A percentile compares a stretch with the other conserved stretches of the same genome.
phyloP scores from a whole-genome alignment of 345 rosid genomes.

The Eucalyptus shirleyi region DNA sequence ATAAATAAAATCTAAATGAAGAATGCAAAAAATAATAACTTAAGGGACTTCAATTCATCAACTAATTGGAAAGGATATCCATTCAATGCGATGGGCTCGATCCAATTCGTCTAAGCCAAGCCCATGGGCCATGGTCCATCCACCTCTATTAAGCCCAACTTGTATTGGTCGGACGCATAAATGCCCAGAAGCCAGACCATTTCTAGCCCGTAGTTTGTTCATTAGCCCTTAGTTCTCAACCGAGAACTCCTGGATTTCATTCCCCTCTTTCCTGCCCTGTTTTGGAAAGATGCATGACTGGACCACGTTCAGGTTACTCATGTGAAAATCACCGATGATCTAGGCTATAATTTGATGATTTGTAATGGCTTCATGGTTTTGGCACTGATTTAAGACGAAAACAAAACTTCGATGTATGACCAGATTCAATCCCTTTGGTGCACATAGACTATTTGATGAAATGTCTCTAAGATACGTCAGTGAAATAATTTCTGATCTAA shows the following conservation, averaged over 20 bases:
- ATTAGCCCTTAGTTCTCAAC: too few relatives aligned
- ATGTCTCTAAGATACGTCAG: background rate
- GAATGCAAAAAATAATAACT: rapidly evolving
- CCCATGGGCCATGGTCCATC: too few relatives aligned
- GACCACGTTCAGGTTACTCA: background rate
- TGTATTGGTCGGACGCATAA: too few relatives aligned
- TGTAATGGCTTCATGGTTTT: too few relatives aligned
- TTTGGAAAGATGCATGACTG: background rate
- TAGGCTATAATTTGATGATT: background rate
- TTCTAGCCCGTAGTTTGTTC: too few relatives aligned
- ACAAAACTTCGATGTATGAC: background rate
- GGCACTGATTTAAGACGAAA: background rate
- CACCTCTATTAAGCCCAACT: background rate
- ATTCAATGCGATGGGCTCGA: too few relatives aligned
- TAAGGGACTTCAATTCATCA: background rate
- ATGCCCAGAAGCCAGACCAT: too few relatives aligned
- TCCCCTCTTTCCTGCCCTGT: background rate
- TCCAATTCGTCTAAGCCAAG: too few relatives aligned
- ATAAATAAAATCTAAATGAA: too few relatives aligned
- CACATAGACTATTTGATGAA: background rate
- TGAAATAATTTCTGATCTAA: background rate
- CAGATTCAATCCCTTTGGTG: background rate
- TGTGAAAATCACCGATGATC: background rate
- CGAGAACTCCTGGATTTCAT: too few relatives aligned
- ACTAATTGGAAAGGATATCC: too few relatives aligned